These are phyloP conservation scores for Strigomonas culicis DNA, from an alignment of 208 protist genomes.

Conservation along the genomic window DNA sequence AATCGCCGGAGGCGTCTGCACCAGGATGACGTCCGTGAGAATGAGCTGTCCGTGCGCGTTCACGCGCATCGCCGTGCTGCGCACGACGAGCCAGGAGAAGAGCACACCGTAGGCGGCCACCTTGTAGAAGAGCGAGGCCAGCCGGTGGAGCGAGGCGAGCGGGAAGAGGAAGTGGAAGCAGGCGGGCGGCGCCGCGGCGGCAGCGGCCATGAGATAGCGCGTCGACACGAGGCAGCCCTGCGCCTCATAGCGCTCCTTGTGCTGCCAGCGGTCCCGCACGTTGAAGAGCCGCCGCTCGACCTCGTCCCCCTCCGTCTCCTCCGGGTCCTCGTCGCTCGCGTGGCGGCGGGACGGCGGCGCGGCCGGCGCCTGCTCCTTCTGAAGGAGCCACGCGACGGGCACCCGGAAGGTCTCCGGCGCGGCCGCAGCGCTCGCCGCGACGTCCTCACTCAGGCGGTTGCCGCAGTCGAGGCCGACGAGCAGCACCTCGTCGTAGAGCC, in stretches of 20 bases:
- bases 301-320: neutral
- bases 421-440: slow-evolving; percentile 35
- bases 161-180: slow-evolving; percentile 60
- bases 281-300: neutral
- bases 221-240: slow-evolving; percentile 29
- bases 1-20: slow-evolving; percentile 81
- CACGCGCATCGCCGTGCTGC: slow-evolving; percentile 51
- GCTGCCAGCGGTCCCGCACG: neutral
- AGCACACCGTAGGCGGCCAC: slow-evolving; percentile 25
- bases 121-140: slow-evolving; percentile 55
- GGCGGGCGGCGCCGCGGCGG: slow-evolving; percentile 36
- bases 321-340: neutral
- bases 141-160: slow-evolving; percentile 47
- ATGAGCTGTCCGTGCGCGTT: slow-evolving; percentile 69
- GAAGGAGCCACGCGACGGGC: slow-evolving; percentile 1
- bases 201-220: slow-evolving; percentile 28
- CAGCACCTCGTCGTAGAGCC: slow-evolving; percentile 70
- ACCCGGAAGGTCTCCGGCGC: slow-evolving; percentile 24
- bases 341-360: neutral
- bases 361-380: no score
- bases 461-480: slow-evolving; percentile 73
- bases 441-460: slow-evolving; percentile 61
- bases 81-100: slow-evolving; percentile 45
- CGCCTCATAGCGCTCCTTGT: neutral
- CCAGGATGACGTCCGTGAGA: slow-evolving; percentile 57